Conservation (phyloP, 2,329 filamentous ascomycete species). For the Orbilia quercus region DNA sequence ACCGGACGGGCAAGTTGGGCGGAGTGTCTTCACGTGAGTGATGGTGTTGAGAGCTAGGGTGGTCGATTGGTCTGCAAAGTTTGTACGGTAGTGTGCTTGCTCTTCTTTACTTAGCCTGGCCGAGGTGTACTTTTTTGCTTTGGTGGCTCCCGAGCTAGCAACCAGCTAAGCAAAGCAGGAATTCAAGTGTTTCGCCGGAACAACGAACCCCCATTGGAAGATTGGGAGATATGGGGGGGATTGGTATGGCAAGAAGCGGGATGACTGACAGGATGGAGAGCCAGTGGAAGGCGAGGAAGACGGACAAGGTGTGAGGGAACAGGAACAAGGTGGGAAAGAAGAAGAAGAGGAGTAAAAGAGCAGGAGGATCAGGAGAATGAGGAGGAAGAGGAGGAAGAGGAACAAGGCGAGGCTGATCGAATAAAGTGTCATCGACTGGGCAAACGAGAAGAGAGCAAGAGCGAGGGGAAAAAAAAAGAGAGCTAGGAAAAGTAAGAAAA, state of each 20-base stretch:
- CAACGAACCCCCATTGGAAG: slow-evolving; percentile 39
- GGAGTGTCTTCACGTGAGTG: slow-evolving; percentile 53
- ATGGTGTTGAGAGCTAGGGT: slow-evolving; percentile 47
- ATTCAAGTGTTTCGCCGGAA: slow-evolving; percentile 32
- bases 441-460: slow-evolving; percentile 37
- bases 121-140: no score
- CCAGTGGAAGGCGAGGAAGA: slow-evolving; percentile 3
- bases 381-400: slow-evolving; percentile 5
- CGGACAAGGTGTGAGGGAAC: slow-evolving; percentile 1
- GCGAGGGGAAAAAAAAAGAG: slow-evolving; percentile 32
- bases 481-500: slow-evolving; percentile 49
- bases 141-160: no score
- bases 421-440: slow-evolving; percentile 29
- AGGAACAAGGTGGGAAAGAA: slow-evolving; percentile 1
- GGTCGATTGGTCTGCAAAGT: slow-evolving; percentile 54
- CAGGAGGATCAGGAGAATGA: slow-evolving; percentile 6
- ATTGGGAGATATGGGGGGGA: slow-evolving; percentile 9
- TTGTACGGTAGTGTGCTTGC: slow-evolving; percentile 38
- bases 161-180: slow-evolving; percentile 14
- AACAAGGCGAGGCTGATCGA: slow-evolving; percentile 41
- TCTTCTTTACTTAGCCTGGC: slow-evolving; percentile 26
- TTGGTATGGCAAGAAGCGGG: slow-evolving; percentile 16
- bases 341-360: background rate
- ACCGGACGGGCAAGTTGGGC: slow-evolving; percentile 53
- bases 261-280: slow-evolving; percentile 14